These are phyloP conservation scores for Lachancea cidri DNA, from an alignment of 805 yeast genomes.

Conservation along the genomic window DNA sequence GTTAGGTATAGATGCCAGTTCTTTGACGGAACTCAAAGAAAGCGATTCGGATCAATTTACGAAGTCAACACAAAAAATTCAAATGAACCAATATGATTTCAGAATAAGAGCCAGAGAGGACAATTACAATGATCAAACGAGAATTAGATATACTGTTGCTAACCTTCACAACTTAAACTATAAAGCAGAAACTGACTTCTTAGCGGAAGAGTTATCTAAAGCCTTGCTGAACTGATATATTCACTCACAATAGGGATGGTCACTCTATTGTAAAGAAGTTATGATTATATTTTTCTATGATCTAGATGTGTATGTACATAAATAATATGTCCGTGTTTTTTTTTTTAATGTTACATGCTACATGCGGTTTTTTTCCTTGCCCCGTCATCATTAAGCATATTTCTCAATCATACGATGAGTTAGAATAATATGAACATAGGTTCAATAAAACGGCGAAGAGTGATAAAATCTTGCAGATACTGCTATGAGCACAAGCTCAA, in stretches of 20 bases:
- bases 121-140: conserved; percentile 68
- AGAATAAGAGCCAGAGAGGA: conserved; percentile 81
- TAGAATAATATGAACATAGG: too few species aligned
- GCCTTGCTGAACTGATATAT: conserved; percentile 12
- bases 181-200: conserved; percentile 53
- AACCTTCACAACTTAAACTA: conserved; percentile 50
- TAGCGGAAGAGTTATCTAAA: conserved; percentile 37
- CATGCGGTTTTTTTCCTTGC: too few species aligned
- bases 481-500: conserved; percentile 27
- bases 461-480: conserved; percentile 23
- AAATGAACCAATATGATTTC: conserved; percentile 67
- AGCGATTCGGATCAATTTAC: conserved; percentile 44
- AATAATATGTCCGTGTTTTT: not conserved
- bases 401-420: too few species aligned
- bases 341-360: too few species aligned
- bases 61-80: conserved; percentile 42
- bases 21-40: conserved; percentile 43
- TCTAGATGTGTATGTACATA: not conserved
- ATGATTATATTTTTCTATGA: too few species aligned
- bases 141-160: conserved; percentile 69
- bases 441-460: conserved; percentile 22
- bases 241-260: too few species aligned
- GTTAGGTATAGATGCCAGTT: conserved; percentile 60
- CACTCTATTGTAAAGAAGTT: too few species aligned
- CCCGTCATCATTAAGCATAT: too few species aligned